These are phyloP conservation scores for Wallacemonas rigidus DNA, from an alignment of 208 protist genomes.

Conservation along the genomic window DNA sequence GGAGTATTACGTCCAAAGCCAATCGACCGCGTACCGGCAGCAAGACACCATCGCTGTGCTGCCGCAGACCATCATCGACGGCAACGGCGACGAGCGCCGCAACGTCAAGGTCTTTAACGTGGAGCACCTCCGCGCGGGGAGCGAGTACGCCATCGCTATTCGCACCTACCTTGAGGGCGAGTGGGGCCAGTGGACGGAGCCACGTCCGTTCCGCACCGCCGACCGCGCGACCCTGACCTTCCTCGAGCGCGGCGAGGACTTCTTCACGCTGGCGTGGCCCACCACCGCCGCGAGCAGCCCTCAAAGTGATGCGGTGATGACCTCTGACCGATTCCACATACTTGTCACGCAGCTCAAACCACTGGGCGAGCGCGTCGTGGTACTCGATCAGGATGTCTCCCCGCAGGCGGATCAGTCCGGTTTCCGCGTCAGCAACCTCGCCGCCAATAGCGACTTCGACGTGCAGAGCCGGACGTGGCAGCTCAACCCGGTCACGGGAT, in stretches of 20 bases:
- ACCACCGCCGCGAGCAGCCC: constrained; percentile 10
- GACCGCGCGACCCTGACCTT: constrained; percentile 47
- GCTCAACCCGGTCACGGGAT: constrained; percentile 66
- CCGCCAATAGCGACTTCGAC: constrained; percentile 75
- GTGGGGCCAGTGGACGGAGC: constrained; percentile 90
- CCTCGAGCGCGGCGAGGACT: constrained; percentile 88
- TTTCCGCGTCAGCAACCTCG: constrained; percentile 72
- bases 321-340: constrained; percentile 28
- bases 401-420: constrained; percentile 42
- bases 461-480: constrained; percentile 78
- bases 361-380: constrained; percentile 31
- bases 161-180: constrained; percentile 73
- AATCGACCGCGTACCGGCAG: constrained; percentile 54
- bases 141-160: constrained; percentile 65
- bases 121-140: constrained; percentile 61
- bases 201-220: constrained; percentile 52
- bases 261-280: constrained; percentile 76
- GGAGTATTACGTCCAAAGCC: constrained; percentile 67
- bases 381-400: constrained; percentile 62
- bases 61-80: constrained; percentile 13
- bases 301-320: not conserved
- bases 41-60: constrained; percentile 34
- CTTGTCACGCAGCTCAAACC: constrained; percentile 43
- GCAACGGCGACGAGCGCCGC: constrained; percentile 11
- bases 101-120: constrained; percentile 58